Evolutionary conservation across 2,329 filamentous ascomycete species (phyloP).

Genomic region (Apiospora aurea): DNA sequence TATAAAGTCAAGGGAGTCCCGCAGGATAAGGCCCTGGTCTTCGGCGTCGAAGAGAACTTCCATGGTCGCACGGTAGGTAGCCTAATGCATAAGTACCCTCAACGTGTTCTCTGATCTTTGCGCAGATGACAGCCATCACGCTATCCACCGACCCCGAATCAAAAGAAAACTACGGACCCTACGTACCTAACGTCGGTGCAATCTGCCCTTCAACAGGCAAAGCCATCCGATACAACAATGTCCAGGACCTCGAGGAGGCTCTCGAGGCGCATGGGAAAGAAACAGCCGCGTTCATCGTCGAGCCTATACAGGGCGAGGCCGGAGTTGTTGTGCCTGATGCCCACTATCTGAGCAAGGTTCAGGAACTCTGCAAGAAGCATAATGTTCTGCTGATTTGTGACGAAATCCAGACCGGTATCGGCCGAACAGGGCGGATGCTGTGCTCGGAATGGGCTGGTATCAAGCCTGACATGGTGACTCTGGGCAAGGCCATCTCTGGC

Average conservation of each 20-base stretch:
- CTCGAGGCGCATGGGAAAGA: slow-evolving; percentile 83
- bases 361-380: slow-evolving; percentile 90
- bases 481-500: slow-evolving; percentile 97
- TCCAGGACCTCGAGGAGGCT: slow-evolving; percentile 78
- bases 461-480: slow-evolving; percentile 91
- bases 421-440: slow-evolving; percentile 90
- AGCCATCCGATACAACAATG: slow-evolving; percentile 85
- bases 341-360: slow-evolving; percentile 81
- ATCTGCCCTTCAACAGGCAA: slow-evolving; percentile 77
- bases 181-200: slow-evolving; percentile 87
- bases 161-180: slow-evolving; percentile 95
- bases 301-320: slow-evolving; percentile 97
- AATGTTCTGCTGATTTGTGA: slow-evolving; percentile 97
- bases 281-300: slow-evolving; percentile 91
- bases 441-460: slow-evolving; percentile 95
- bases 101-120: neutral
- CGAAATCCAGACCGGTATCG: slow-evolving; percentile 98
- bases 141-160: slow-evolving; percentile 96
- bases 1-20: slow-evolving; percentile 96
- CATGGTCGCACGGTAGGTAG: slow-evolving; percentile 86
- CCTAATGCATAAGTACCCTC: neutral
- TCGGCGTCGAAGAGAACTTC: slow-evolving; percentile 91
- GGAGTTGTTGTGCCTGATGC: slow-evolving; percentile 95
- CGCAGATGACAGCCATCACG: slow-evolving; percentile 89
- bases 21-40: slow-evolving; percentile 81